Evolutionary conservation across 495 filamentous ascomycete genomes (phyloP).

Genomic region (Penicillium mononematosum): DNA sequence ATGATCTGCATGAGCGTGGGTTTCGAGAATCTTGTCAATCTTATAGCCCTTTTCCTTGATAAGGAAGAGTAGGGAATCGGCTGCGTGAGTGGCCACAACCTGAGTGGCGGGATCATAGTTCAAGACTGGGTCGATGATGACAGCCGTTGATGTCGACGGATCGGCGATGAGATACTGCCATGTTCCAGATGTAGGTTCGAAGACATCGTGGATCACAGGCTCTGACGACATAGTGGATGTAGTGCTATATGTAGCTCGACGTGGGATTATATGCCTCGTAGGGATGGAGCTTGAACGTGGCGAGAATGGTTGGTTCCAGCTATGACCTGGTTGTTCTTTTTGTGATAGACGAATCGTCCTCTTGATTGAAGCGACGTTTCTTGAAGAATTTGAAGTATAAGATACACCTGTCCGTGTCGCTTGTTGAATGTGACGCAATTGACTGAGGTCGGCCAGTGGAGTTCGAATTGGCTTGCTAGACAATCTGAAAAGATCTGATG

Average conservation of each 20-base stretch:
- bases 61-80: conserved; percentile 47
- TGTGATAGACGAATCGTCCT: too few relatives aligned
- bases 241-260: conserved; percentile 10
- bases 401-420: background rate
- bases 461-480: background rate
- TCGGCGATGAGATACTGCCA: conserved; percentile 64
- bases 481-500: background rate
- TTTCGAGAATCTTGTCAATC: conserved; percentile 54
- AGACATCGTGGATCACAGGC: conserved; percentile 44
- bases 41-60: conserved; percentile 45
- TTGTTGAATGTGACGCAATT: background rate
- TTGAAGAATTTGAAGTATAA: background rate
- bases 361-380: background rate
- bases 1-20: conserved; percentile 63
- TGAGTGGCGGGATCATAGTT: conserved; percentile 53
- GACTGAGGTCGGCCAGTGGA: background rate
- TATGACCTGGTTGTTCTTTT: background rate
- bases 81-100: conserved; percentile 45
- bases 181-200: conserved; percentile 49
- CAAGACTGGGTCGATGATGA: conserved; percentile 61
- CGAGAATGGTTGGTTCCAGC: background rate
- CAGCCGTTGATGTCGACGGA: conserved; percentile 43
- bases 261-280: background rate
- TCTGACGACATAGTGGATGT: conserved; percentile 10
- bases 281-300: background rate